Conservation (phyloP, 2,329 filamentous ascomycete species). For the Blastomyces parvus region DNA sequence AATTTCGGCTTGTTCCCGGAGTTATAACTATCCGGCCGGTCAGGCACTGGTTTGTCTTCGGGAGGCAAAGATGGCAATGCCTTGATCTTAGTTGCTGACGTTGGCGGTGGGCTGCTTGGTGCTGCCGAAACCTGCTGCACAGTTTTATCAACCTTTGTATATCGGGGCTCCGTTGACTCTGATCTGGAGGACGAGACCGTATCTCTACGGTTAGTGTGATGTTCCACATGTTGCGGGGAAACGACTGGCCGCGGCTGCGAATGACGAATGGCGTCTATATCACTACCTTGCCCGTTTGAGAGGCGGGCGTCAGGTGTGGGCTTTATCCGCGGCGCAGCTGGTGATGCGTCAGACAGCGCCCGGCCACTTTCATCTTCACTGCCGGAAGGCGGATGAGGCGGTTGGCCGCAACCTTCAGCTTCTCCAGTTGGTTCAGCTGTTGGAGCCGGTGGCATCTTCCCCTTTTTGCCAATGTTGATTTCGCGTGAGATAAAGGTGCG, state of each 20-base stretch:
- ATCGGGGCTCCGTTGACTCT: not conserved
- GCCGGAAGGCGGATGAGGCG: not conserved
- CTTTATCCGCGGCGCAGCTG: not conserved
- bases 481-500: not conserved
- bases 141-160: not conserved
- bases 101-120: not conserved
- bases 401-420: not conserved
- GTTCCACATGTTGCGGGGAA: not conserved
- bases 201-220: not conserved
- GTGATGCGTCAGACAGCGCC: not conserved
- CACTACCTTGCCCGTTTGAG: not conserved
- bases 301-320: not conserved
- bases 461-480: not conserved
- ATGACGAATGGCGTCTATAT: not conserved
- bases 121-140: not conserved
- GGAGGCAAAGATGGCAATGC: conserved; percentile 1
- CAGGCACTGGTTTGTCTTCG: not conserved
- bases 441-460: not conserved
- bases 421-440: not conserved
- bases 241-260: not conserved
- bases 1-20: not conserved
- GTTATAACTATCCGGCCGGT: not conserved
- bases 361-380: not conserved
- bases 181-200: not conserved
- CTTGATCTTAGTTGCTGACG: not conserved